These are phyloP conservation scores for Luzula sylvatica DNA, from an alignment of 176 grass and related monocot genomes.

Conservation along the genomic window DNA sequence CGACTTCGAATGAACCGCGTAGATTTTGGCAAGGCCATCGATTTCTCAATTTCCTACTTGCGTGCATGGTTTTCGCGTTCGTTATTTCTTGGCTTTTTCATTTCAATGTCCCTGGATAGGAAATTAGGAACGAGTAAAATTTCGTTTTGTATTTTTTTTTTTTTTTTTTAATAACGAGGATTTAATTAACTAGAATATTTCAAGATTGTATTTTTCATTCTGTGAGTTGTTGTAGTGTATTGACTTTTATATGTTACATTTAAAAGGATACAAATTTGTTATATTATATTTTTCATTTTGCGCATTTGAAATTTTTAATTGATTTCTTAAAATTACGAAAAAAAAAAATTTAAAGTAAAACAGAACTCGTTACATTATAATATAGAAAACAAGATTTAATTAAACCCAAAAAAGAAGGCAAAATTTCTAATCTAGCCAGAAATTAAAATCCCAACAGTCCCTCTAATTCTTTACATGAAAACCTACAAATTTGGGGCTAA, in stretches of 20 bases:
- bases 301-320: background rate
- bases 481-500: background rate
- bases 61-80: constrained; percentile 94
- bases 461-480: constrained; percentile 19
- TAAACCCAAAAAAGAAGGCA: background rate
- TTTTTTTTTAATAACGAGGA: background rate
- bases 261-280: constrained; percentile 8
- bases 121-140: no score
- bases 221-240: no score
- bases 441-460: background rate
- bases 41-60: constrained; percentile 92
- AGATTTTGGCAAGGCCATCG: constrained; percentile 93
- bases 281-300: background rate
- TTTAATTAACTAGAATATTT: background rate
- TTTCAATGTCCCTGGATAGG: constrained; percentile 84
- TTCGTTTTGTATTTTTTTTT: background rate
- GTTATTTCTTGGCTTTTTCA: constrained; percentile 98
- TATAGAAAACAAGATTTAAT: constrained; percentile 18
- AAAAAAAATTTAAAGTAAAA: no score
- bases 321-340: no score
- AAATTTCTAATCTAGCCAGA: constrained; percentile 17
- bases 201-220: background rate
- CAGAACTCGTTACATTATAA: no score
- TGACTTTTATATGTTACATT: background rate
- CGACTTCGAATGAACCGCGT: constrained; percentile 26